A percentile compares a stretch with the other conserved stretches of the same genome.
These are phyloP conservation scores for Arthromyces matolae DNA, from an alignment of 768 basidiomycete genomes.

Conservation along the genomic window DNA sequence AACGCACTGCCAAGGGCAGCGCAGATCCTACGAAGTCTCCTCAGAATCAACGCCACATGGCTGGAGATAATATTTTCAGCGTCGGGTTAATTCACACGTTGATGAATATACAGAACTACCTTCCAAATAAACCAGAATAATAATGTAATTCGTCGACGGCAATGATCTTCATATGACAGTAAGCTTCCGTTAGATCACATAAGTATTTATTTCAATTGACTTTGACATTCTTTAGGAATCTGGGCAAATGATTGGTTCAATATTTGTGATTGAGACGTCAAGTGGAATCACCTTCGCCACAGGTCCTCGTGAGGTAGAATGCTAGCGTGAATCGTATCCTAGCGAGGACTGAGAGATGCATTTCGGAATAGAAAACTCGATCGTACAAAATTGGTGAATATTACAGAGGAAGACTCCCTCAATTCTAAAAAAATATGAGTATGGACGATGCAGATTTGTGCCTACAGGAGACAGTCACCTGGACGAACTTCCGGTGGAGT, in stretches of 20 bases:
- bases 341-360: slow-evolving; percentile 3
- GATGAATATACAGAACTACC: slow-evolving; percentile 36
- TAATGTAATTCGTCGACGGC: slow-evolving; percentile 88
- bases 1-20: slow-evolving; percentile 74
- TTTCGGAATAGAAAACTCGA: neutral
- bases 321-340: slow-evolving; percentile 86
- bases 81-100: neutral
- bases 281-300: slow-evolving; percentile 64
- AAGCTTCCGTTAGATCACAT: neutral
- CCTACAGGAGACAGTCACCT: too few relatives aligned
- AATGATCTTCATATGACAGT: slow-evolving; percentile 41
- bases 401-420: slow-evolving; percentile 69
- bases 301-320: slow-evolving; percentile 81
- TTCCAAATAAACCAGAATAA: slow-evolving; percentile 77
- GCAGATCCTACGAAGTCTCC: slow-evolving; percentile 73
- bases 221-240: slow-evolving; percentile 74
- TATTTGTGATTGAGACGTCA: neutral
- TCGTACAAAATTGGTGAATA: slow-evolving; percentile 87
- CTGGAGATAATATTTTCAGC: slow-evolving; percentile 30
- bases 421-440: too few relatives aligned
- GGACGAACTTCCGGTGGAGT: slow-evolving; percentile 67
- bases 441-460: too few relatives aligned
- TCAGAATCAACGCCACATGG: slow-evolving; percentile 77
- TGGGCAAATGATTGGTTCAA: slow-evolving; percentile 22
- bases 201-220: slow-evolving; percentile 19